These are phyloP conservation scores for Phaeomoniella chlamydospora DNA, from an alignment of 2,329 filamentous ascomycete genomes.

Conservation along the genomic window DNA sequence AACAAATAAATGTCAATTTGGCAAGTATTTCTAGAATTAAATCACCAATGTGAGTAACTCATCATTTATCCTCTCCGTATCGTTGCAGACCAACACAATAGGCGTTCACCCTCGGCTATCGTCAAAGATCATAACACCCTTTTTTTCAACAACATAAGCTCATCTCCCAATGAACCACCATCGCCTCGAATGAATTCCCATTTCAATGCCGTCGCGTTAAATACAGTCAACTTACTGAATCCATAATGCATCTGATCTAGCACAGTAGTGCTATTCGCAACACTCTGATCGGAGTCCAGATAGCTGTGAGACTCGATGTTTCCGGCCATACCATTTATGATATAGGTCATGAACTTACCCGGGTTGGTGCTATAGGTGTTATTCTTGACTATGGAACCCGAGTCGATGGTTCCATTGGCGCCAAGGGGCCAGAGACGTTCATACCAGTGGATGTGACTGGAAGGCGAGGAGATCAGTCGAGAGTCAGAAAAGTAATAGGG, in stretches of 20 bases:
- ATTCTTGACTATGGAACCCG: constrained; percentile 26
- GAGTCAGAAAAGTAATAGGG: constrained; percentile 1
- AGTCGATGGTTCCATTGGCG: constrained; percentile 26
- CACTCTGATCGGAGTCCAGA: constrained; percentile 17
- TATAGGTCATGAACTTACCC: constrained; percentile 33
- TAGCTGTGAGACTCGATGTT: constrained; percentile 36
- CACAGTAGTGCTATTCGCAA: constrained; percentile 27
- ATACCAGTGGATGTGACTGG: constrained; percentile 33
- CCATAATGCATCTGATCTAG: constrained; percentile 33
- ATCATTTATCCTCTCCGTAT: no score
- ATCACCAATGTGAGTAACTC: no score
- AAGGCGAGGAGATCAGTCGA: constrained; percentile 5
- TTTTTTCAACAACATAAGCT: constrained; percentile 20
- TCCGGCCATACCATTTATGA: constrained; percentile 39
- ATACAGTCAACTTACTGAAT: constrained; percentile 31
- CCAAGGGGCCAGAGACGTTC: constrained; percentile 26
- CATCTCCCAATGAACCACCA: constrained; percentile 22
- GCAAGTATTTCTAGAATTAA: no score
- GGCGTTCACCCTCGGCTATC: no score
- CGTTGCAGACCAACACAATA: no score
- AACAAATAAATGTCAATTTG: no score
- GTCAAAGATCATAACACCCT: no score
- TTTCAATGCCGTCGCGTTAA: constrained; percentile 23
- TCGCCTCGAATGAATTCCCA: constrained; percentile 33
- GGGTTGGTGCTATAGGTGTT: constrained; percentile 34